Base-by-base conservation (phyloP, 1,139 yeast genomes). In the Candida sp. region DNA sequence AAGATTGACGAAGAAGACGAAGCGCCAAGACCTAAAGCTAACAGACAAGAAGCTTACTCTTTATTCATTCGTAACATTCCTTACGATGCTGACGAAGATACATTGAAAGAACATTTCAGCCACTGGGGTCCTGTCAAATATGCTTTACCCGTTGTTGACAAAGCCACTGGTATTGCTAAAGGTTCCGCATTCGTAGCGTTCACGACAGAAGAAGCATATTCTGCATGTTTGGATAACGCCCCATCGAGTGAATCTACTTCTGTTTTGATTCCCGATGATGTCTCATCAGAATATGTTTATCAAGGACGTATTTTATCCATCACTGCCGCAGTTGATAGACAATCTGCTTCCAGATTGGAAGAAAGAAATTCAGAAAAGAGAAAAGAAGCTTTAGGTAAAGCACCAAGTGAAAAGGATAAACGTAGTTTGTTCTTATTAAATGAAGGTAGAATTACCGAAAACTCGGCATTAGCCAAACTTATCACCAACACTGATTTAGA, bases 141-240 rank as follows among this genome's bases (percentile, higher is more conserved):
- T 60, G 99, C 99, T 0, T 74, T 93, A 41, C 97, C 98, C 0
- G 99, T 95, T 8, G 75, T 84, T 52, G 99, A 95, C 60, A 86
- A 76, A 57, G 84, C 75, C 45, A 84, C 96, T 2, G 96, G 95
- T 4, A 71, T 88, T 47, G 90, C 99, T 8, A 87, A 77, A 61
- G 99, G 99, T 45, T 86, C 97, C 1, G 99, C 97, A 0, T 93
- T 93, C 61, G 96, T 93, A 37, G 96, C 97, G 0, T 93, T 93
- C 60, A 64, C 61, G 43, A 70, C 75, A 30, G 81, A 79, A 48
- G 81, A 75, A 4, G 80, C 87, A 3, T 87, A 81, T 55, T 72
- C 75, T 29, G 75, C 77, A 43, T 93, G 98, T 66, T 64, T 91
- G 35, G 74, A 74, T 4, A 76, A 81, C 54, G 96, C 98, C 0